phyloP scores from a whole-genome alignment of 1,284 basidiomycete genomes.

The Heterobasidion irregulare region DNA sequence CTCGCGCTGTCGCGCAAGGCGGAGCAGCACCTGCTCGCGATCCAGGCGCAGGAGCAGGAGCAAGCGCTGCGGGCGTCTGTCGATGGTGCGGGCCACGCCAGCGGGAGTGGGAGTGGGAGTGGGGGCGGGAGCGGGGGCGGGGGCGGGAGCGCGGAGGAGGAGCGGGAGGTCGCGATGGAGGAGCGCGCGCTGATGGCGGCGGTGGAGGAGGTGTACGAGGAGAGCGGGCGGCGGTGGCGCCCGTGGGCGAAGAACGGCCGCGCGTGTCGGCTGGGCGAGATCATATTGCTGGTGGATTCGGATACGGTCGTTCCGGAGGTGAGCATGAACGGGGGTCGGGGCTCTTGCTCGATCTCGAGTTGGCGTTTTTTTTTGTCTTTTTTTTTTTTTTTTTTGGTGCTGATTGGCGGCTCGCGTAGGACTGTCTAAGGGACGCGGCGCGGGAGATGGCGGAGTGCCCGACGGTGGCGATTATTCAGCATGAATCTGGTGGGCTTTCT shows the following conservation, averaged over 20 bases:
- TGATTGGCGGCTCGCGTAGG: constrained; percentile 18
- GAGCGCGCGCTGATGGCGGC: constrained; percentile 30
- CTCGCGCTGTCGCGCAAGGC: constrained; percentile 64
- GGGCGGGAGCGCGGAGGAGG: constrained; percentile 23
- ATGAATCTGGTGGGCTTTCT: constrained; percentile 26
- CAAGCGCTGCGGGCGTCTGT: constrained; percentile 5
- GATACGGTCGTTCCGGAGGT: constrained; percentile 48
- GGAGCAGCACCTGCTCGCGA: constrained; percentile 53
- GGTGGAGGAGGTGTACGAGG: constrained; percentile 34
- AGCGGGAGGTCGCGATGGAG: constrained; percentile 20
- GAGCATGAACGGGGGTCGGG: constrained; percentile 6
- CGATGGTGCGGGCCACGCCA: constrained; percentile 6
- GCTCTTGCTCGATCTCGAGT: neutral
- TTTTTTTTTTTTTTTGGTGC: neutral
- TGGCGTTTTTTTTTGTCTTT: neutral
- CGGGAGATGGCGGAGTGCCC: constrained; percentile 46
- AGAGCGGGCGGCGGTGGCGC: constrained; percentile 24
- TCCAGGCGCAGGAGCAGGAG: constrained; percentile 19
- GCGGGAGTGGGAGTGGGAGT: constrained; percentile 4
- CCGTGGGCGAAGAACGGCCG: constrained; percentile 35
- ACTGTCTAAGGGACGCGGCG: constrained; percentile 50
- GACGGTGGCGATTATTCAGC: constrained; percentile 43
- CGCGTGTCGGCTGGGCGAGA: constrained; percentile 31
- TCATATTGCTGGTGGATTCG: constrained; percentile 41
- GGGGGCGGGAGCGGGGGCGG: constrained; percentile 15